Conservation (phyloP, 345 rosid species). For the Pistacia atlantica region DNA sequence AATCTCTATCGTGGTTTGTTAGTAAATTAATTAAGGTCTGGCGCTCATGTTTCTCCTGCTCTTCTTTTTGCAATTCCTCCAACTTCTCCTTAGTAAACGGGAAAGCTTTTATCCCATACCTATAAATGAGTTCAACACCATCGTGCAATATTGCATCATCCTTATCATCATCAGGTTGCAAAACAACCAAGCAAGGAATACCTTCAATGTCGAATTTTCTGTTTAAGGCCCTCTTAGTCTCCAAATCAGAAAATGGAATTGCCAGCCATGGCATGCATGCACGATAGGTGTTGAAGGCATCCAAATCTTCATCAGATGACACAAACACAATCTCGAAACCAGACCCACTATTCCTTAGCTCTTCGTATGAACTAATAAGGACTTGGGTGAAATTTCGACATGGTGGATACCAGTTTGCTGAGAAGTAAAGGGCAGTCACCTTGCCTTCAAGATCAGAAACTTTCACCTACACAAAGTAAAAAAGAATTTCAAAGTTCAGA, state of each 20-base stretch:
- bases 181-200: conserved; percentile 51
- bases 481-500: background rate
- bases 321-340: conserved; percentile 55
- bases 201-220: conserved; percentile 50
- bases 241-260: conserved; percentile 57
- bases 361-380: conserved; percentile 38
- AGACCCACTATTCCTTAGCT: conserved; percentile 38
- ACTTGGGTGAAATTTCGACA: conserved; percentile 47
- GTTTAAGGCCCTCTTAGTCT: conserved; percentile 52
- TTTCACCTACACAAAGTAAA: conserved; percentile 34
- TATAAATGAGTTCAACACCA: conserved; percentile 51
- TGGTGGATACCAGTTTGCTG: conserved; percentile 63
- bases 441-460: conserved; percentile 57
- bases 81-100: conserved; percentile 54
- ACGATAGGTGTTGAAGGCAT: conserved; percentile 54
- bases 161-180: conserved; percentile 45
- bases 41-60: conserved; percentile 45
- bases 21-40: conserved; percentile 47
- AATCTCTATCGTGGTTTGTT: conserved; percentile 40
- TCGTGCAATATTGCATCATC: conserved; percentile 34
- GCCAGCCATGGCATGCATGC: conserved; percentile 66
- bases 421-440: conserved; percentile 60
- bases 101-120: conserved; percentile 52
- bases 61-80: conserved; percentile 46
- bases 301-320: conserved; percentile 56